Evolutionary conservation across 2,329 filamentous ascomycete species (phyloP).

Genomic region (Pseudopithomyces maydicus): DNA sequence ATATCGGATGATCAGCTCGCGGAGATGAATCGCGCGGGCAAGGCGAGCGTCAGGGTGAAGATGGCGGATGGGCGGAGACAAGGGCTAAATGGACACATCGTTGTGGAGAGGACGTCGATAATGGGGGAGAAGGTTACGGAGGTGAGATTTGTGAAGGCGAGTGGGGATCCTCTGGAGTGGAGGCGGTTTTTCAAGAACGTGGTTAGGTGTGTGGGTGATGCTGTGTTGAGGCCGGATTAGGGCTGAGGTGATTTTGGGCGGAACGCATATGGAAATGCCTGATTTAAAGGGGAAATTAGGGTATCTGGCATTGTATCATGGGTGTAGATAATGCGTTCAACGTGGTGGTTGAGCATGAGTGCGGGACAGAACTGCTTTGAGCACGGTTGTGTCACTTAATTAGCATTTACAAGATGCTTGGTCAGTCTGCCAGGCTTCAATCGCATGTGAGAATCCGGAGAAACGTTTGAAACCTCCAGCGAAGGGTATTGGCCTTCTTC

Average conservation of each 20-base stretch:
- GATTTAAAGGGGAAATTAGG: background rate
- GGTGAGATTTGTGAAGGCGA: slow-evolving; percentile 89
- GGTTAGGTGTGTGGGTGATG: slow-evolving; percentile 85
- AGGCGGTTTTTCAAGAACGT: slow-evolving; percentile 95
- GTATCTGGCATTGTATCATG: no score
- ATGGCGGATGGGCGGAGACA: slow-evolving; percentile 75
- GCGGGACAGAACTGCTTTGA: no score
- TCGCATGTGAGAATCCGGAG: no score
- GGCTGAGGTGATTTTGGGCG: background rate
- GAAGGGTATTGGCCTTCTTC: no score
- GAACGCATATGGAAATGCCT: no score
- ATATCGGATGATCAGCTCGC: slow-evolving; percentile 35
- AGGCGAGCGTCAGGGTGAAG: slow-evolving; percentile 72
- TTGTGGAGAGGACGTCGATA: slow-evolving; percentile 72
- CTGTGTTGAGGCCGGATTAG: slow-evolving; percentile 60
- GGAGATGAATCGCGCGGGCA: slow-evolving; percentile 51
- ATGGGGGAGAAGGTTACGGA: slow-evolving; percentile 70
- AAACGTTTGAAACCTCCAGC: no score
- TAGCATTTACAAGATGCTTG: no score
- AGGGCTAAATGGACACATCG: slow-evolving; percentile 73
- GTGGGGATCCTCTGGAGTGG: slow-evolving; percentile 97
- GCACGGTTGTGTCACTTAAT: no score
- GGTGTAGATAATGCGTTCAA: background rate
- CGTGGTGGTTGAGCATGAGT: no score
- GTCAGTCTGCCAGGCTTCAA: no score